Conservation (phyloP, 176 grass and related monocot species). For the Aegilops umbellulata region DNA sequence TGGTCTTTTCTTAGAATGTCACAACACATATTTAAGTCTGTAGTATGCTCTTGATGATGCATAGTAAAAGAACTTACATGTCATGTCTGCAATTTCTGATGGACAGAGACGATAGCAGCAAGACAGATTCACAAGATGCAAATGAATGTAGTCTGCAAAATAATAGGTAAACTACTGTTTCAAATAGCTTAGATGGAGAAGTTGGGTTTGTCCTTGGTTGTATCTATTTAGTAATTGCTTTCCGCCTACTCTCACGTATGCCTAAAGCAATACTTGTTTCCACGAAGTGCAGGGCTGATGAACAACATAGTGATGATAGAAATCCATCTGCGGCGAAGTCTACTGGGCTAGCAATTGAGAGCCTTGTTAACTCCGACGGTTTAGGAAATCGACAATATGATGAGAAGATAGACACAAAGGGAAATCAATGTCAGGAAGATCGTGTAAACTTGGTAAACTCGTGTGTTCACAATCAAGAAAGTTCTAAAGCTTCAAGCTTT, state of each 20-base stretch:
- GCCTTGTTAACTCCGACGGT: conserved; percentile 29
- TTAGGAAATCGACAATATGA: conserved; percentile 19
- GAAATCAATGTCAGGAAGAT: conserved; percentile 31
- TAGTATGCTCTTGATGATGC: neutral
- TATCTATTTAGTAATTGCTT: neutral
- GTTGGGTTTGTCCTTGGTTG: neutral
- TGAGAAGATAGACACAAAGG: conserved; percentile 21
- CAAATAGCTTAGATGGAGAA: neutral
- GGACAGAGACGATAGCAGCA: conserved; percentile 24
- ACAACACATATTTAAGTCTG: neutral
- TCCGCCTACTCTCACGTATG: neutral
- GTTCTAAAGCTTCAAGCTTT: conserved; percentile 42
- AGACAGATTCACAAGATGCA: conserved; percentile 13
- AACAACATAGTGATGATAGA: conserved; percentile 20
- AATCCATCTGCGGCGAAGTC: conserved; percentile 31
- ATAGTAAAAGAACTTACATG: neutral
- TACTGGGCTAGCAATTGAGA: conserved; percentile 21
- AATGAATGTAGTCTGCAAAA: conserved; percentile 29
- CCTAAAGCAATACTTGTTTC: conserved; percentile 27
- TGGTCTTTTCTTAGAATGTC: neutral
- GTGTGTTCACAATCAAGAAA: conserved; percentile 24
- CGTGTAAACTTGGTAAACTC: conserved; percentile 14
- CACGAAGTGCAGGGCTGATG: conserved; percentile 24
- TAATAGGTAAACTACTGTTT: conserved; percentile 37
- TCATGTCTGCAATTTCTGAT: conserved; percentile 18